Conservation (phyloP, 305 asterid genomes). For the Solanum chacoense region DNA sequence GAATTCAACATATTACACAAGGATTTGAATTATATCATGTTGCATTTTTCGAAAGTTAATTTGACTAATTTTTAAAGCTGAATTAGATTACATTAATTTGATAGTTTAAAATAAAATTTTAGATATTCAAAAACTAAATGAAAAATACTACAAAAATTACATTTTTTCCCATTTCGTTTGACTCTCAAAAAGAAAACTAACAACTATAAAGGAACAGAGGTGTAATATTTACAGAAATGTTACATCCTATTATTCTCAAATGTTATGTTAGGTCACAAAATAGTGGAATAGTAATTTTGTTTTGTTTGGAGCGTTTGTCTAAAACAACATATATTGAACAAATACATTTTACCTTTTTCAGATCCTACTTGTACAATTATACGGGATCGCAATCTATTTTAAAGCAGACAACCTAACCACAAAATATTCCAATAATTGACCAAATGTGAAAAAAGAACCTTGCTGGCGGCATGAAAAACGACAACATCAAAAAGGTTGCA, state of each 20-base stretch:
- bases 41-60: accelerated
- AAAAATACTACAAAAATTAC: too few relatives aligned
- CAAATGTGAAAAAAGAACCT: background rate
- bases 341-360: background rate
- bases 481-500: background rate
- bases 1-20: background rate
- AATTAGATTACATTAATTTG: too few relatives aligned
- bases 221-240: background rate
- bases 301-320: background rate
- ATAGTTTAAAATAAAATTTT: too few relatives aligned
- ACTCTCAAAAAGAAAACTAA: too few relatives aligned
- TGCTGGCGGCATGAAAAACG: background rate
- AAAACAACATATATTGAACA: background rate
- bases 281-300: background rate
- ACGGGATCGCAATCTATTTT: background rate
- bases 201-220: background rate
- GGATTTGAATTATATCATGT: background rate
- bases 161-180: background rate
- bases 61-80: accelerated
- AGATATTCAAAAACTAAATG: background rate
- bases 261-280: background rate
- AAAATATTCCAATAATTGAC: background rate
- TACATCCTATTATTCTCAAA: background rate
- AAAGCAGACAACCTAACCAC: background rate
- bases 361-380: background rate